A percentile compares a stretch with the other conserved stretches of the same genome.
phyloP scores from a whole-genome alignment of 257 asterid genomes.

The Thymus quinquecostatus region DNA sequence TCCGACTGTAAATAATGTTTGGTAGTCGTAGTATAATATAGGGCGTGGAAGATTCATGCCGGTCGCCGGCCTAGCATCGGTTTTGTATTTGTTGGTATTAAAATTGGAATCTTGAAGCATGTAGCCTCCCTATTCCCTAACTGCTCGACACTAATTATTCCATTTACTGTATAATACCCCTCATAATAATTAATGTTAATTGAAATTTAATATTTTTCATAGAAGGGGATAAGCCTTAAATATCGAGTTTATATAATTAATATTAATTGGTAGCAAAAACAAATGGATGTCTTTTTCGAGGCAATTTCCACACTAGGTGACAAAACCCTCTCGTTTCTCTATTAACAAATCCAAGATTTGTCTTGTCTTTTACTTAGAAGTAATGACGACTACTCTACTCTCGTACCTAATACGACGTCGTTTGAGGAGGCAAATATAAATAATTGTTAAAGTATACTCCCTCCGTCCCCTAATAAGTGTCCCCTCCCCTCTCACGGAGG shows the following conservation, averaged over 20 bases:
- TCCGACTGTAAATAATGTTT: too few species aligned
- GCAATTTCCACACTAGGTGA: constrained; percentile 40
- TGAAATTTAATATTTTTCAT: not conserved
- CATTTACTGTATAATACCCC: not conserved
- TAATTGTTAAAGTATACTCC: too few species aligned
- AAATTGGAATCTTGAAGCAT: constrained; percentile 27
- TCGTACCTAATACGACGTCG: too few species aligned
- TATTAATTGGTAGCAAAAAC: constrained; percentile 23
- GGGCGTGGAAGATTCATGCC: constrained; percentile 32
- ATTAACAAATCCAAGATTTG: too few species aligned
- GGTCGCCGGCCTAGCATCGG: constrained; percentile 42
- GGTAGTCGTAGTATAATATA: not conserved
- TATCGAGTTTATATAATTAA: not conserved
- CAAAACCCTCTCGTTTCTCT: constrained; percentile 7
- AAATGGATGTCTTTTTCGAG: constrained; percentile 30
- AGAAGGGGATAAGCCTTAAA: constrained; percentile 1
- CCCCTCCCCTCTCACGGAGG: too few species aligned
- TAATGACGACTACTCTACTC: too few species aligned
- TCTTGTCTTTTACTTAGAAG: too few species aligned
- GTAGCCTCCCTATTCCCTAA: constrained; percentile 44
- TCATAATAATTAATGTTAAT: not conserved
- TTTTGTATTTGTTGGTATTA: constrained; percentile 14
- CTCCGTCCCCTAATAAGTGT: not conserved
- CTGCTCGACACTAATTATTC: constrained; percentile 34
- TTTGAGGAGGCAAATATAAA: too few species aligned